A percentile compares a stretch with the other conserved stretches of the same genome.
phyloP scores from a whole-genome alignment of 2,329 filamentous ascomycete genomes.

The Claviceps arundinis region DNA sequence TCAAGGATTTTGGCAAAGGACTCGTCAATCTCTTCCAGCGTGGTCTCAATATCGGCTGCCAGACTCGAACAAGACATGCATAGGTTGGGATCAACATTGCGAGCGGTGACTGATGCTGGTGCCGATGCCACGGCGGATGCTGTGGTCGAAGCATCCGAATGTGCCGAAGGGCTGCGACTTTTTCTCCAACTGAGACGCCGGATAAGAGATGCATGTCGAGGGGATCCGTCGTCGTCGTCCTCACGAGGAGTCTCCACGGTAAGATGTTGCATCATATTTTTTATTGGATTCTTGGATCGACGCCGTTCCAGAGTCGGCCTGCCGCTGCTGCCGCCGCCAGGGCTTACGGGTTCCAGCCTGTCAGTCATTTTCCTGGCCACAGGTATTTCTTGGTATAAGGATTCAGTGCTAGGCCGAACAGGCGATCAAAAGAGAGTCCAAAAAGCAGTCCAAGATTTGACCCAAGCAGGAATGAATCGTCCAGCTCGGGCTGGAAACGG shows the following conservation, averaged over 20 bases:
- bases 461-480: background rate
- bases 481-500: background rate
- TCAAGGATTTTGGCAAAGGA: conserved; percentile 17
- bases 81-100: conserved; percentile 17
- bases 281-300: conserved; percentile 22
- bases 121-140: conserved; percentile 7
- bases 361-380: conserved; percentile 13
- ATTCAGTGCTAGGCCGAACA: background rate
- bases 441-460: background rate
- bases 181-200: conserved; percentile 22
- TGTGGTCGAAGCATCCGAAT: conserved; percentile 16
- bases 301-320: conserved; percentile 16
- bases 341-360: conserved; percentile 14
- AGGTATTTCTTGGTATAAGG: background rate
- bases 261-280: conserved; percentile 25
- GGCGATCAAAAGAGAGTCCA: background rate
- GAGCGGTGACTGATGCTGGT: conserved; percentile 10
- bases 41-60: conserved; percentile 20
- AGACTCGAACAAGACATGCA: conserved; percentile 19
- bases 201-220: conserved; percentile 20
- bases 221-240: conserved; percentile 15
- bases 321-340: conserved; percentile 12
- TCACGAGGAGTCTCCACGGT: conserved; percentile 19
- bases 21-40: conserved; percentile 19
- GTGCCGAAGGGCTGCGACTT: conserved; percentile 22